A percentile compares a stretch with the other conserved stretches of the same genome.
Conservation (phyloP, 2,329 filamentous ascomycete genomes). For the Exophiala oligosperma region DNA sequence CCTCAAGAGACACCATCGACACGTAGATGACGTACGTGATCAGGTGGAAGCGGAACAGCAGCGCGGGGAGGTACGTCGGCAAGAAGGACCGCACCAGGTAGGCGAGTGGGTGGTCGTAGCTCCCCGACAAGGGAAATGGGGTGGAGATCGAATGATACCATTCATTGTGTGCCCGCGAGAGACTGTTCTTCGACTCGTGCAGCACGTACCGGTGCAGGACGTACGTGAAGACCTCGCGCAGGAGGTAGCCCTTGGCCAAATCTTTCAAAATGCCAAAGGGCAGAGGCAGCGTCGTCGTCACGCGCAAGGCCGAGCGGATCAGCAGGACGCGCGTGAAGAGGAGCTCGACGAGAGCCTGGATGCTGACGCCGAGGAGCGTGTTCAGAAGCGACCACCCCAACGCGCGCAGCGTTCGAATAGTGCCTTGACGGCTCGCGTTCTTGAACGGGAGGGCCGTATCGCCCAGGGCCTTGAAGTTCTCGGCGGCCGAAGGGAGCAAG, state of each 20-base stretch:
- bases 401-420: conserved; percentile 43
- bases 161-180: conserved; percentile 43
- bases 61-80: conserved; percentile 57
- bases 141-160: conserved; percentile 59
- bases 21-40: conserved; percentile 60
- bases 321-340: conserved; percentile 55
- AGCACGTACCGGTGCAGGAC: conserved; percentile 71
- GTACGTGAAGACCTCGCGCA: conserved; percentile 69
- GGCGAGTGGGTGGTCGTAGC: conserved; percentile 60
- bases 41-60: conserved; percentile 60
- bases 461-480: conserved; percentile 68
- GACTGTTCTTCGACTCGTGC: conserved; percentile 48
- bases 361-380: conserved; percentile 50
- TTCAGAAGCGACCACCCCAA: conserved; percentile 58
- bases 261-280: conserved; percentile 62
- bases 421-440: conserved; percentile 41
- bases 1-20: conserved; percentile 57
- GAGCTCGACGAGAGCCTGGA: conserved; percentile 59
- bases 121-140: conserved; percentile 58
- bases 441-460: conserved; percentile 49
- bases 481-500: conserved; percentile 66
- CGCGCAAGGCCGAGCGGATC: conserved; percentile 56
- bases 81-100: conserved; percentile 57
- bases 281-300: conserved; percentile 61
- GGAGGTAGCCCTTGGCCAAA: conserved; percentile 52